These are phyloP conservation scores for Phoma sp. DNA, from an alignment of 2,329 filamentous ascomycete genomes.

Conservation along the genomic window DNA sequence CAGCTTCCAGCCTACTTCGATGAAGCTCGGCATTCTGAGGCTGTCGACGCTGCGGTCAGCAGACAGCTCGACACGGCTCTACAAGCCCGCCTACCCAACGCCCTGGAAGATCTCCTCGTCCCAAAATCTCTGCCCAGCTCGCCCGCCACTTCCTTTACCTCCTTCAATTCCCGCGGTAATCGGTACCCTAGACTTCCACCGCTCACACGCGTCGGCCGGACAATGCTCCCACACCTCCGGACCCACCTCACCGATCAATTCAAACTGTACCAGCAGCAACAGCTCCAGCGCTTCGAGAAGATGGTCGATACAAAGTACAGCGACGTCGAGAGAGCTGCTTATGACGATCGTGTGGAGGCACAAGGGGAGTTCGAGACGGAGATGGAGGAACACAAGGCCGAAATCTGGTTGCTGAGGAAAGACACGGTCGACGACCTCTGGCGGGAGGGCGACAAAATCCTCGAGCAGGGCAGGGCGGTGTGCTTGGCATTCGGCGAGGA, in stretches of 20 bases:
- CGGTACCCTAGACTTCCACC: background rate
- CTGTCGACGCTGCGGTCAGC: background rate
- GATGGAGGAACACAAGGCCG: slow-evolving; percentile 9
- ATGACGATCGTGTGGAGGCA: too few species aligned
- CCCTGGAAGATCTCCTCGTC: background rate
- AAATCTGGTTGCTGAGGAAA: background rate
- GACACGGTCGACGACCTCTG: slow-evolving; percentile 6
- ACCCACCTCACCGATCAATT: slow-evolving; percentile 10
- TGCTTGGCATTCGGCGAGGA: background rate
- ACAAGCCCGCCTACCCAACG: background rate
- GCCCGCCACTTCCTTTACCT: too few species aligned
- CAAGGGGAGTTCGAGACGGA: slow-evolving; percentile 4
- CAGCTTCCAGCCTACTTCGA: background rate
- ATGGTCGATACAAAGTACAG: background rate
- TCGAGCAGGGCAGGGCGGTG: background rate
- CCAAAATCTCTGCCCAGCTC: background rate
- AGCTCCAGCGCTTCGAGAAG: slow-evolving; percentile 6
- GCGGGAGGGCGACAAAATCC: background rate
- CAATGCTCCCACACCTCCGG: slow-evolving; percentile 6
- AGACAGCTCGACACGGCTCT: background rate
- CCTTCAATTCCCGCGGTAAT: background rate
- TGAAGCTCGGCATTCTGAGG: too few species aligned
- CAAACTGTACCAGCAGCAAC: slow-evolving; percentile 6
- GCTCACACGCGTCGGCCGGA: slow-evolving; percentile 2
- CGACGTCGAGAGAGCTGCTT: background rate